Conservation (phyloP, 169 alveolate species). For the Plasmodium ovale region DNA sequence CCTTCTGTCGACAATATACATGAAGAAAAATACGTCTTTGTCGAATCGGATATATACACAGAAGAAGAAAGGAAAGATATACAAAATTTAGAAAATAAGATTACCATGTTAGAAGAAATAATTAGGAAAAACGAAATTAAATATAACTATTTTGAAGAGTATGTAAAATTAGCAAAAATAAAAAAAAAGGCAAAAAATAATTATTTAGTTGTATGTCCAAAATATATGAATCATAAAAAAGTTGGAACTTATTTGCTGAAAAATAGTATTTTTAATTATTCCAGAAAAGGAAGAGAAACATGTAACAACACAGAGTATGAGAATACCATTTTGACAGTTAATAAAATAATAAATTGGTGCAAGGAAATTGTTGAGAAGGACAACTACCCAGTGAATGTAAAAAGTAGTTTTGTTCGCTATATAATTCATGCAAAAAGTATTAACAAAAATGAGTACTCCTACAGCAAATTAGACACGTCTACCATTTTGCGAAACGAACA, state of each 20-base stretch:
- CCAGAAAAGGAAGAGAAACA: background rate
- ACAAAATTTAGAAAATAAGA: slow-evolving; percentile 52
- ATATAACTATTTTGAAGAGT: slow-evolving; percentile 63
- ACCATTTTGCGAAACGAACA: background rate
- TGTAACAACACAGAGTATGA: background rate
- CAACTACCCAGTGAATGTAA: slow-evolving; percentile 25
- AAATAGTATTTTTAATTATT: slow-evolving; percentile 2
- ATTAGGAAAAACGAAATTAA: slow-evolving; percentile 26
- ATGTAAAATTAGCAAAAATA: slow-evolving; percentile 39
- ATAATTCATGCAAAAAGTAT: slow-evolving; percentile 17
- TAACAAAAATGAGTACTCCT: background rate
- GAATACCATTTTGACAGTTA: slow-evolving; percentile 29
- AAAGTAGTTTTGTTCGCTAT: slow-evolving; percentile 37
- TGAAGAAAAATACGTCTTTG: background rate
- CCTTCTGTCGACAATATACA: background rate
- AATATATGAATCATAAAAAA: slow-evolving; percentile 43
- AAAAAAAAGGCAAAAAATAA: slow-evolving; percentile 45
- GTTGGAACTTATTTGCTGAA: slow-evolving; percentile 41
- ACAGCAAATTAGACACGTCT: background rate
- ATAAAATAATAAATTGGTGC: slow-evolving; percentile 58
- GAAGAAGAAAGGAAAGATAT: slow-evolving; percentile 8
- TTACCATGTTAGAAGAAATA: slow-evolving; percentile 54
- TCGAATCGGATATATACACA: slow-evolving; percentile 1
- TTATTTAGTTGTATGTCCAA: slow-evolving; percentile 46
- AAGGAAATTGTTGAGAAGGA: slow-evolving; percentile 52